phyloP scores from a whole-genome alignment of 2,329 filamentous ascomycete species.

The Torrubiella hemipterigena region DNA sequence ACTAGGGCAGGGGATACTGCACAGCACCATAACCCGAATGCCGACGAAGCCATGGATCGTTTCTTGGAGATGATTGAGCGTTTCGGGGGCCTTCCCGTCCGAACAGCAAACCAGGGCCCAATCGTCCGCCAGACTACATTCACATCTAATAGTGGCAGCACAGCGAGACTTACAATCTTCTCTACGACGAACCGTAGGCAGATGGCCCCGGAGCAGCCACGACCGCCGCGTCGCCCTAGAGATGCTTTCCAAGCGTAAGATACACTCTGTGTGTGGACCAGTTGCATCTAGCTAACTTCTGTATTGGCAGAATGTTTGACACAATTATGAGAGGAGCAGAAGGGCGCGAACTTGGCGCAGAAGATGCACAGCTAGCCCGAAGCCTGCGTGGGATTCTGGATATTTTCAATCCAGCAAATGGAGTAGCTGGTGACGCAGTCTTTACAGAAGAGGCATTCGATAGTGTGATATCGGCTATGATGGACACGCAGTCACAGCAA shows the following conservation, averaged over 20 bases:
- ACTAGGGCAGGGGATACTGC: conserved; percentile 15
- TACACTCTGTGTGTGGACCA: no score
- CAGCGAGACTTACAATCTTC: conserved; percentile 37
- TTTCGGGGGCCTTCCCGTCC: conserved; percentile 14
- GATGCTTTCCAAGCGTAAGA: no score
- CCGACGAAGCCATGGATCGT: conserved; percentile 25
- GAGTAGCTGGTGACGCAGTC: conserved; percentile 63
- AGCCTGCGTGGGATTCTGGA: conserved; percentile 41
- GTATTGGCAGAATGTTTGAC: conserved; percentile 31
- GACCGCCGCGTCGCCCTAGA: no score
- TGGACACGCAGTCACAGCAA: conserved; percentile 68
- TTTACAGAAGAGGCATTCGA: conserved; percentile 87
- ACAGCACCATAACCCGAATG: conserved; percentile 18
- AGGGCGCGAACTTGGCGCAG: no score
- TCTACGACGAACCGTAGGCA: no score
- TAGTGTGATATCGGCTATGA: conserved; percentile 72
- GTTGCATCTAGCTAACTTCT: no score
- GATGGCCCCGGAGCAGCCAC: no score
- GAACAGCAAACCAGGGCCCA: conserved; percentile 4
- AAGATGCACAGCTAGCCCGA: no score
- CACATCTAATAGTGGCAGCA: conserved; percentile 24
- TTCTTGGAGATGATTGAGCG: conserved; percentile 32
- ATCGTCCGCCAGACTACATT: conserved; percentile 25
- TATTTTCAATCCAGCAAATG: conserved; percentile 40
- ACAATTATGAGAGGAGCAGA: conserved; percentile 31